Percentiles rank a stretch among this genome's conserved stretches.
Evolutionary conservation across 1,284 basidiomycete species (phyloP).

Genomic region (Volvariella volvacea): DNA sequence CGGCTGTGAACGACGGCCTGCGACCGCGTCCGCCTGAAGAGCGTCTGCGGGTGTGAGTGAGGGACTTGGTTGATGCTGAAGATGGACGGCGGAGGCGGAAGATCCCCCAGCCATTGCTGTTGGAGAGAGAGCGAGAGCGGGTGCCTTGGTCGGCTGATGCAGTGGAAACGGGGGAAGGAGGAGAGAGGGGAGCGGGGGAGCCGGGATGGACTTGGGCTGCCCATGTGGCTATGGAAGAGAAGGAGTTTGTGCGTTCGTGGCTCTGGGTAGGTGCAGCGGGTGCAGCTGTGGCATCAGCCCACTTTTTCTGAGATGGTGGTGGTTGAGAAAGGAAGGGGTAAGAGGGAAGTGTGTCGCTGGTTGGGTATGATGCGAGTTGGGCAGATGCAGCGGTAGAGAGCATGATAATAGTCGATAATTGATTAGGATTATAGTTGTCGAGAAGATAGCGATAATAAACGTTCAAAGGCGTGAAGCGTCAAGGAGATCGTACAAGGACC

Average conservation of each 20-base stretch:
- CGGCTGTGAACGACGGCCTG: too few relatives aligned
- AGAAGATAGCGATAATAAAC: too few relatives aligned
- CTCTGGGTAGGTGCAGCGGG: conserved; percentile 9
- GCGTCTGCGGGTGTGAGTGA: too few relatives aligned
- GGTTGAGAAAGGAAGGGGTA: conserved; percentile 36
- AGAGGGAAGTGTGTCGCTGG: conserved; percentile 2
- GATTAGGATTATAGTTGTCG: too few relatives aligned
- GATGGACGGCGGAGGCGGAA: too few relatives aligned
- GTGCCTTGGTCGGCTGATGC: too few relatives aligned
- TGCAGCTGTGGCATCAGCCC: conserved; percentile 12
- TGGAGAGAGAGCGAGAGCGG: conserved; percentile 14
- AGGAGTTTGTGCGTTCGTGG: conserved; percentile 13
- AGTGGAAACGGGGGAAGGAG: conserved; percentile 23
- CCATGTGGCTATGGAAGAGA: conserved; percentile 45
- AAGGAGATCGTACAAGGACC: too few relatives aligned
- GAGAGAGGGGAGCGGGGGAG: conserved; percentile 49
- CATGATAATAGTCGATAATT: background rate
- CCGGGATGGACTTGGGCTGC: conserved; percentile 59
- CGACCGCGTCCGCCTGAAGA: too few relatives aligned
- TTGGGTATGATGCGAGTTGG: background rate
- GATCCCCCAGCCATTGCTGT: too few relatives aligned
- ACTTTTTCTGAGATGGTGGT: conserved; percentile 28
- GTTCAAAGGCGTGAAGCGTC: too few relatives aligned
- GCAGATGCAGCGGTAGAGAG: background rate
- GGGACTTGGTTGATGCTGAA: too few relatives aligned